These are phyloP conservation scores for Linum tenue DNA, from an alignment of 345 rosid genomes.

Conservation along the genomic window DNA sequence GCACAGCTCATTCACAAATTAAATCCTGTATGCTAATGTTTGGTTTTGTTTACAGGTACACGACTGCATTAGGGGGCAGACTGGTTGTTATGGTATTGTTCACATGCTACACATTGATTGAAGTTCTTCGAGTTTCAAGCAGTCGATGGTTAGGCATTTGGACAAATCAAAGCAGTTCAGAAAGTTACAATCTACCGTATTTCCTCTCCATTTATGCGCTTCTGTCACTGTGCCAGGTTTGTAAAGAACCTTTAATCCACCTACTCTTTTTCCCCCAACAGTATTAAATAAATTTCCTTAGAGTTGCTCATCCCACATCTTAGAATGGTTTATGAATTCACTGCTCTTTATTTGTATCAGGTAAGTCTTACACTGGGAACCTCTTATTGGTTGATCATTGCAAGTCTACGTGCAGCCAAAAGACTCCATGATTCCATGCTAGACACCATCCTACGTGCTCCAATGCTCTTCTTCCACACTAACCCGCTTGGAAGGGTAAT, in stretches of 20 bases:
- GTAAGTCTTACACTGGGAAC: constrained; percentile 68
- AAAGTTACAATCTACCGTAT: constrained; percentile 50
- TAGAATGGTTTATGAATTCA: no score
- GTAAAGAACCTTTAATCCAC: constrained; percentile 3
- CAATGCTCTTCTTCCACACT: constrained; percentile 94
- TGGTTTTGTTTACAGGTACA: constrained; percentile 47
- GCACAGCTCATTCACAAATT: not conserved
- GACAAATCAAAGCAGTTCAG: constrained; percentile 63
- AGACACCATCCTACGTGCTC: constrained; percentile 78
- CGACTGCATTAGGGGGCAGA: constrained; percentile 88
- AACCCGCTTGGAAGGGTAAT: constrained; percentile 91
- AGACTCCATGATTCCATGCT: constrained; percentile 94
- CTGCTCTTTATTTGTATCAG: constrained; percentile 42
- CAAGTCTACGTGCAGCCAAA: constrained; percentile 84
- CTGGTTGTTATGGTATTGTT: constrained; percentile 83
- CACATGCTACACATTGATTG: constrained; percentile 61
- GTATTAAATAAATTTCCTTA: no score
- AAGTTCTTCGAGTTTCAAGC: constrained; percentile 75
- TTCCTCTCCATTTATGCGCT: constrained; percentile 61
- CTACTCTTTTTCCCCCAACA: no score
- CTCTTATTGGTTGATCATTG: constrained; percentile 81
- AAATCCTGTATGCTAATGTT: not conserved
- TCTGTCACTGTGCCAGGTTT: constrained; percentile 86
- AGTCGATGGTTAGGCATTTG: constrained; percentile 95
- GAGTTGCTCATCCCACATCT: no score